Evolutionary conservation across 176 grass and related monocot genomes (phyloP), one percentile per base, ranked within the genome.

Genomic region (Pontederia paniculata): DNA sequence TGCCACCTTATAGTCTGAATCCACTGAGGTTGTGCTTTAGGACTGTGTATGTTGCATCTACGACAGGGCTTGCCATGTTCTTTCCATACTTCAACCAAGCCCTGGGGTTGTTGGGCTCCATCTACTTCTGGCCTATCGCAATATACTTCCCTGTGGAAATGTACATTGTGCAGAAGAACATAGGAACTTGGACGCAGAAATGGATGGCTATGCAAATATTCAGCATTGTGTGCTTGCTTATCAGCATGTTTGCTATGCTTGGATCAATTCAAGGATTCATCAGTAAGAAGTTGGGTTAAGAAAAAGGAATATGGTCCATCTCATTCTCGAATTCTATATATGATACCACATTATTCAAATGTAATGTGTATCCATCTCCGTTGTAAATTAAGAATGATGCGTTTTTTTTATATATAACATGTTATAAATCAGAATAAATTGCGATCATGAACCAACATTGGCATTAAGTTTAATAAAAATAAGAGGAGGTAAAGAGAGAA

Each of bases 71-170:
- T 57, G 82, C 81, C 23, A 45, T 90, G 71, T 37, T 48, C 54
- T 66, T 86, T 51, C 86, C 86, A 9, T 90, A 85, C 78, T 90
- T 90, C 81, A 90, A 90, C 57, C 73, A 85, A 61, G 75, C 85
- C 48, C 74, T 90, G 62, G 87, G 81, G 0, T 64, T 90, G 54
- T 66, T 90, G 8, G 87, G 87, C 28, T 65, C 87, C 12, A 76
- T 81, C 63, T 81, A 58, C 66, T 90, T 90, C 73, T 90, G 87
- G 87, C 87, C 87, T 12, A 55, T 90, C 16, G 77, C 74, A 25
- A 79, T 86, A 63, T 90, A 85, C 78, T 90, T 90, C 78, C 87
- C 87, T 48, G 81, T 86, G 23, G 81, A 90, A 78, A 82, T 90
- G 81, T 86, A 85, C 78, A 71, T 90, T 54, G 21, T 86, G 64